phyloP scores from a whole-genome alignment of 108 stramenopile species.

The Cyclostephanos invisitatus region DNA sequence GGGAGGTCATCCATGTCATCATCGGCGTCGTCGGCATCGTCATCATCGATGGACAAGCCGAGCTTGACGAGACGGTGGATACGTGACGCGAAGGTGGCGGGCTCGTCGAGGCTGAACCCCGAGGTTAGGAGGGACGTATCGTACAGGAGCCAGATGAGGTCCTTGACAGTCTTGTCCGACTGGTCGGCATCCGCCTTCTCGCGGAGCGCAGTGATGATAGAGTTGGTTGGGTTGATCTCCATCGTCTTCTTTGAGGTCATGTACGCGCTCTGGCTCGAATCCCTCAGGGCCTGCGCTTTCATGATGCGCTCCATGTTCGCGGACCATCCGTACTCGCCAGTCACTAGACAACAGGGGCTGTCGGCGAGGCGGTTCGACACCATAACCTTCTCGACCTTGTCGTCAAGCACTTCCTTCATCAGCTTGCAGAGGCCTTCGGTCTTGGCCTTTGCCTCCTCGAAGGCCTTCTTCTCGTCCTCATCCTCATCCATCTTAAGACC shows the following conservation, averaged over 20 bases:
- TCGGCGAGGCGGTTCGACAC: conserved; percentile 99
- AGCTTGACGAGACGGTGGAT: conserved; percentile 99
- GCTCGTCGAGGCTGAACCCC: conserved; percentile 99
- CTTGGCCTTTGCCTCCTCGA: conserved; percentile 98
- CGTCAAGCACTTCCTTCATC: conserved; percentile 99
- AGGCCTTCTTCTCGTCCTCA: conserved; percentile 98
- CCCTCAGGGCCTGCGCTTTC: conserved; percentile 99
- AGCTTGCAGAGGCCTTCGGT: conserved; percentile 98
- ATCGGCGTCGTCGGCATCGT: conserved; percentile 87
- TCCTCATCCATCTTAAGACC: conserved; percentile 92
- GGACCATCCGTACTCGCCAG: conserved; percentile 99
- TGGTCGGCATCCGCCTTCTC: conserved; percentile 99
- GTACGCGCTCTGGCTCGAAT: conserved; percentile 96
- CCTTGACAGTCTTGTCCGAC: conserved; percentile 99
- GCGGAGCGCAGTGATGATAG: conserved; percentile 97
- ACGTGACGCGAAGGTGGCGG: conserved; percentile 98
- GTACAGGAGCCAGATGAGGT: conserved; percentile 99
- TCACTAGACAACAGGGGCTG: conserved; percentile 98
- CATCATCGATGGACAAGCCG: conserved; percentile 98
- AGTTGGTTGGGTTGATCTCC: conserved; percentile 99
- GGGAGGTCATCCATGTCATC: conserved; percentile 95
- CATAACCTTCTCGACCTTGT: conserved; percentile 99
- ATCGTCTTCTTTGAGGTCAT: conserved; percentile 99
- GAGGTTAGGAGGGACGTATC: conserved; percentile 98
- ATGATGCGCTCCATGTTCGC: conserved; percentile 99